Evolutionary conservation across 305 asterid genomes (phyloP), one percentile per base, ranked within the genome.

Genomic region (Solanum hybrid): DNA sequence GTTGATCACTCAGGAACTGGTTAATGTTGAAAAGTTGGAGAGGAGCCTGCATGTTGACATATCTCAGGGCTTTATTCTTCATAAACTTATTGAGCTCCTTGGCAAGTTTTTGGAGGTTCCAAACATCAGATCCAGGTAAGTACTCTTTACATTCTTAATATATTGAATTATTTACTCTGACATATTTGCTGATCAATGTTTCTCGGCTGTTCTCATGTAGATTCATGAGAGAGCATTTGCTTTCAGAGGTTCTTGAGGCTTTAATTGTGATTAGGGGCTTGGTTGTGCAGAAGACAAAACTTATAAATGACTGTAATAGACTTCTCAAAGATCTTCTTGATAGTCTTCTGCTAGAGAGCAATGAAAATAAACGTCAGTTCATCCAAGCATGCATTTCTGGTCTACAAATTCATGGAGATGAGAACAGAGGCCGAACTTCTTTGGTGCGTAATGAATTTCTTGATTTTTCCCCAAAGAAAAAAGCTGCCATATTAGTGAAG

Each of bases 31-130:
- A 91, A 96, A 98, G 85, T 93, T 96, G 88, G 99, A 98, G 94
- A 96, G 99, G 93, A 98, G 99, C 94, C 96, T 98, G 89, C 99
- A 95, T 88, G 96, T 98, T 91, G 98, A 98, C 91, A 98, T 97
- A 87, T 97, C 99, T 37, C 99, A 98, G 90, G 99, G 99, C 27
- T 98, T 98, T 91, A 98, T 98, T 90, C 99, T 98, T 91, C 99
- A 97, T 89, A 98, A 97, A 94, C 99, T 98, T 90, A 98, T 98
- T 76, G 99, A 98, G 96, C 97, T 98, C 88, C 99, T 98, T 84
- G 98, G 99, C 51, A 98, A 97, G 92, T 97, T 97, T 92, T 94
- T 98, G 96, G 99, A 98, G 94, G 96, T 98, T 90, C 98, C 96
- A 56, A 98, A 97, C 90, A 95, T 98, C 88, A 96, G 99, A 95